A percentile compares a stretch with the other conserved stretches of the same genome.
Evolutionary conservation across 805 yeast species (phyloP).

Genomic region (Maudiozyma saulgeensis): DNA sequence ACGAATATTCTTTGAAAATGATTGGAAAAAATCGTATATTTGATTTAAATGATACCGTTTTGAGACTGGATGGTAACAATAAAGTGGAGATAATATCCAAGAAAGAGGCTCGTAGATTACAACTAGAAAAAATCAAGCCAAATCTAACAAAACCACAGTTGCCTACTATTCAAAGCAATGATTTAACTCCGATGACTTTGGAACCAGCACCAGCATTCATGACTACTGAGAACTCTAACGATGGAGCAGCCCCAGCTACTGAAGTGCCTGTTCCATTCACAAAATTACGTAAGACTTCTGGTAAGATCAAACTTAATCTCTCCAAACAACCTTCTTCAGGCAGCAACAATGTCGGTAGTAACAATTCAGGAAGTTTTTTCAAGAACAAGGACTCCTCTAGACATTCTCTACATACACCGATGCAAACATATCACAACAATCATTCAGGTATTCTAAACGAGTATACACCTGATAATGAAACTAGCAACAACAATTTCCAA

Average conservation of each 20-base stretch:
- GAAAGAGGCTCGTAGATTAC: conserved; percentile 32
- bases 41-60: conserved; percentile 33
- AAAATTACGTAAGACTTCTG: conserved; percentile 11
- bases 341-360: conserved; percentile 6
- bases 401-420: conserved; percentile 22
- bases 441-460: conserved; percentile 5
- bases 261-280: conserved; percentile 4
- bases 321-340: conserved; percentile 13
- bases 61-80: conserved; percentile 34
- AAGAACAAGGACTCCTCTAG: conserved; percentile 29
- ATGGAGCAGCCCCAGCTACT: background rate
- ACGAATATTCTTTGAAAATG: conserved; percentile 30
- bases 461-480: conserved; percentile 7
- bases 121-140: conserved; percentile 26
- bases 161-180: conserved; percentile 29
- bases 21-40: conserved; percentile 24
- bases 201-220: conserved; percentile 19
- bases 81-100: conserved; percentile 36
- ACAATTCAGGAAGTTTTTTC: conserved; percentile 20
- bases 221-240: conserved; percentile 8
- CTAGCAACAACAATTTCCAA: conserved; percentile 17
- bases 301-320: conserved; percentile 17
- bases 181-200: conserved; percentile 26
- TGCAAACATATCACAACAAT: conserved; percentile 11
- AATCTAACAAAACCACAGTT: conserved; percentile 21